These are phyloP conservation scores for Tinospora cordifolia DNA, from an alignment of 164 flowering plant genomes.

Conservation along the genomic window DNA sequence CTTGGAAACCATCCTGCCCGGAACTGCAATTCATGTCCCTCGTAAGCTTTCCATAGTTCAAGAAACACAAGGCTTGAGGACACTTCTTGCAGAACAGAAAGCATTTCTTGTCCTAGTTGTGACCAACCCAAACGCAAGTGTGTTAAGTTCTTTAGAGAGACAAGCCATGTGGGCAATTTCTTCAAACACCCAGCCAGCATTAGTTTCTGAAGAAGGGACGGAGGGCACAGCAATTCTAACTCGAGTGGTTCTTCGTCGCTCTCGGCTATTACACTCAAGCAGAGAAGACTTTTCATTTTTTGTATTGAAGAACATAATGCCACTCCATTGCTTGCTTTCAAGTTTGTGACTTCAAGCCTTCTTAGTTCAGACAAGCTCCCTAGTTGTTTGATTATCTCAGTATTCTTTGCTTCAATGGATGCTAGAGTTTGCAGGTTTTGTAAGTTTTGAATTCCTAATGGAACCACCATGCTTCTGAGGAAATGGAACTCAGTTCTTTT, in stretches of 20 bases:
- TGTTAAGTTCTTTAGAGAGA: conserved; percentile 19
- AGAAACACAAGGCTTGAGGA: conserved; percentile 21
- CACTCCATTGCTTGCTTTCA: conserved; percentile 18
- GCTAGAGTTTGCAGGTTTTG: conserved; percentile 27
- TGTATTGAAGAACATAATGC: conserved; percentile 27
- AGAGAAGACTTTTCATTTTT: conserved; percentile 27
- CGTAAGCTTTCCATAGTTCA: conserved; percentile 23
- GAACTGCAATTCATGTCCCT: conserved; percentile 22
- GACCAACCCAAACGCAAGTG: conserved; percentile 21
- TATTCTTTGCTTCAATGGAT: conserved; percentile 23
- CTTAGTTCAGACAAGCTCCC: conserved; percentile 28
- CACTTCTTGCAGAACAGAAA: conserved; percentile 20
- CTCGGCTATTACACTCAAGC: conserved; percentile 16
- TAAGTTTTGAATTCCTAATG: conserved; percentile 23
- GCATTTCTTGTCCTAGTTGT: conserved; percentile 12
- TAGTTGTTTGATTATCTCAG: conserved; percentile 15
- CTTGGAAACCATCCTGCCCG: conserved; percentile 22
- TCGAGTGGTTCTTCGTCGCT: conserved; percentile 12
- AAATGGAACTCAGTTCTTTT: background rate
- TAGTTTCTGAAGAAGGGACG: conserved; percentile 28
- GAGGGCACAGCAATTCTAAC: conserved; percentile 22
- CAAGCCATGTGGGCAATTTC: conserved; percentile 27
- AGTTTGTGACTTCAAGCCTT: conserved; percentile 24
- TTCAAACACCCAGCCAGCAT: conserved; percentile 20
- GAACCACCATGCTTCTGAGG: conserved; percentile 15